phyloP scores from a whole-genome alignment of 306 rosid genomes.

The Vigna radiata region DNA sequence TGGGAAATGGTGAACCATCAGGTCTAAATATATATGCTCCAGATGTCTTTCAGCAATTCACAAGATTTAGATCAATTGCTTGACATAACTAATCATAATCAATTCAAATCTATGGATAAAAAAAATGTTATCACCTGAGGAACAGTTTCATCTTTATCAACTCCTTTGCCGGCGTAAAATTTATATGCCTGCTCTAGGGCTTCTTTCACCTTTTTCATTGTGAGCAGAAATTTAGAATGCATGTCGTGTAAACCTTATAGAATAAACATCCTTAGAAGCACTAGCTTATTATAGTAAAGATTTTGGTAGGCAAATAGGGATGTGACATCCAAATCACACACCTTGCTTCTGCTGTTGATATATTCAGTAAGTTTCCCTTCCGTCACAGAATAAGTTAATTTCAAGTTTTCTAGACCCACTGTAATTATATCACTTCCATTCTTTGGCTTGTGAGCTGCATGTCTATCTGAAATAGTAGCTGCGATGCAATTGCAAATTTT shows the following conservation, averaged over 20 bases:
- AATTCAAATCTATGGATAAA: background rate
- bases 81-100: slow-evolving; percentile 22
- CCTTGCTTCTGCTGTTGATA: slow-evolving; percentile 65
- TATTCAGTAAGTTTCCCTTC: slow-evolving; percentile 67
- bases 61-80: slow-evolving; percentile 29
- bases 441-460: slow-evolving; percentile 49
- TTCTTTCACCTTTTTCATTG: slow-evolving; percentile 58
- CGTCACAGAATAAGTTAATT: slow-evolving; percentile 62
- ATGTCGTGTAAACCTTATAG: slow-evolving; percentile 10
- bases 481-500: slow-evolving; percentile 47
- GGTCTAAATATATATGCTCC: slow-evolving; percentile 72
- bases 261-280: slow-evolving; percentile 18
- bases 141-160: slow-evolving; percentile 41
- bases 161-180: slow-evolving; percentile 50
- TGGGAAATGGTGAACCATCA: slow-evolving; percentile 52
- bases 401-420: slow-evolving; percentile 77
- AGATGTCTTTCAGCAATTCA: slow-evolving; percentile 52
- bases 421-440: slow-evolving; percentile 49
- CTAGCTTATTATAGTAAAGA: slow-evolving; percentile 16
- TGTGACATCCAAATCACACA: slow-evolving; percentile 41
- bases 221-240: slow-evolving; percentile 39
- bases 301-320: background rate
- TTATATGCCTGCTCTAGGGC: slow-evolving; percentile 52
- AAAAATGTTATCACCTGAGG: slow-evolving; percentile 50
- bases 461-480: slow-evolving; percentile 55